phyloP scores from a whole-genome alignment of 2,329 filamentous ascomycete genomes.

The Penicillium sp. region DNA sequence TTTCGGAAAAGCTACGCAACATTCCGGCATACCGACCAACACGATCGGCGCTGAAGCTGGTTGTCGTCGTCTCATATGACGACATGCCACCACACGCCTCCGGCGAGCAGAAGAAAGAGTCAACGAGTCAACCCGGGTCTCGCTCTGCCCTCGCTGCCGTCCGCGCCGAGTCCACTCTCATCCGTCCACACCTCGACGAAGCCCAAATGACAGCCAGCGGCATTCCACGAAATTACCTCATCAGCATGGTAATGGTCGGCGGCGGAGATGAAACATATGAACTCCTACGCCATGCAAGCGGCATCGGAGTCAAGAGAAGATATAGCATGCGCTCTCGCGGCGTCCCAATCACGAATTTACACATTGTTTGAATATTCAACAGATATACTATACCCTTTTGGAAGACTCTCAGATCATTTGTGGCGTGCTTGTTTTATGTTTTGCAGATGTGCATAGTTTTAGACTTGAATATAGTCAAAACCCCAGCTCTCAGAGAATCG shows the following conservation, averaged over 20 bases:
- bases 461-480: conserved; percentile 6
- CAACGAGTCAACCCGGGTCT: neutral
- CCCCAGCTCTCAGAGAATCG: neutral
- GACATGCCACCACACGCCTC: conserved; percentile 32
- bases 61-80: conserved; percentile 70
- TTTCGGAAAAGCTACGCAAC: conserved; percentile 75
- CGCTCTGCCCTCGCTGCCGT: conserved; percentile 41
- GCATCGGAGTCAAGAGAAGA: conserved; percentile 71
- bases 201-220: conserved; percentile 69
- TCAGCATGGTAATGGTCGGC: conserved; percentile 79
- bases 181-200: conserved; percentile 71
- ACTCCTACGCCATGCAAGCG: conserved; percentile 60
- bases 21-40: conserved; percentile 74
- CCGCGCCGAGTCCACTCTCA: conserved; percentile 42
- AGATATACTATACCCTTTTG: conserved; percentile 15
- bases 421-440: neutral
- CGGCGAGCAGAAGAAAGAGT: neutral
- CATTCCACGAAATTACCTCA: conserved; percentile 65
- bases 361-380: conserved; percentile 54
- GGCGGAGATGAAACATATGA: conserved; percentile 66
- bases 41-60: conserved; percentile 66
- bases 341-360: conserved; percentile 71
- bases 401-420: neutral
- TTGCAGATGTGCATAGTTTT: neutral
- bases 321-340: conserved; percentile 82